Evolutionary conservation across 2,329 filamentous ascomycete genomes (phyloP), one percentile per base, ranked within the genome.

Genomic region (Ascochyta pisi): DNA sequence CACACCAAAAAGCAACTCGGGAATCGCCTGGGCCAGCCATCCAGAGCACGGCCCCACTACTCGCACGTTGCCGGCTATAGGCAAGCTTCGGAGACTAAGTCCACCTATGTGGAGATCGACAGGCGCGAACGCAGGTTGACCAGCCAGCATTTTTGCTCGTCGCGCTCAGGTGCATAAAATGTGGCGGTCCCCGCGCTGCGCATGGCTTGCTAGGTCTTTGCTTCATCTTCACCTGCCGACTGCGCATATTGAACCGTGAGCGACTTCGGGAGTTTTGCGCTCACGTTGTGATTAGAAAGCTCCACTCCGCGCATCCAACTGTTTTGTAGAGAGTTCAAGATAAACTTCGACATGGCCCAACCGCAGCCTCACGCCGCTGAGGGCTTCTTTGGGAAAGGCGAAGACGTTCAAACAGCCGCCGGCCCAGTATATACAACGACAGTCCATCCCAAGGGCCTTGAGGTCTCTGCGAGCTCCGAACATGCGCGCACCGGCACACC

Each of bases 211-310:
- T 37, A 24, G 33, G 13, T 43, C 44, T 24, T 57, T 46, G 43
- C 39, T 29, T 40, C 23, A 38, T 54, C 42, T 34, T 39, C 40
- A 24, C 63, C 38, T 44, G 31, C 54, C 57, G 38, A 42, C 53
- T 52, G 40, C 31, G 16, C 10, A 41, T 55, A 42, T 57, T 60
- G 37, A 42, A 56, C 63, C 67, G 73, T 73, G 72, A 69, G 74
- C 74, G 74, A 76, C 74, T 76, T 76, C 60, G 63, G 73, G 74
- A 75, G 74, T 75, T 76, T 76, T 76, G 74, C 74, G 74, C 70
- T 74, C 71, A 65, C 70, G 67, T 63, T 65, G 53, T 55, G 40
- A 56, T 42, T 60, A 65, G 68, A 76, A 76, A 76, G 67, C 73
- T 75, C 73, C 73, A 62, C 39, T 16, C 48, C 31, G 12, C 50